Conservation (phyloP, 1,284 basidiomycete genomes). For the Trametes hirsuta region DNA sequence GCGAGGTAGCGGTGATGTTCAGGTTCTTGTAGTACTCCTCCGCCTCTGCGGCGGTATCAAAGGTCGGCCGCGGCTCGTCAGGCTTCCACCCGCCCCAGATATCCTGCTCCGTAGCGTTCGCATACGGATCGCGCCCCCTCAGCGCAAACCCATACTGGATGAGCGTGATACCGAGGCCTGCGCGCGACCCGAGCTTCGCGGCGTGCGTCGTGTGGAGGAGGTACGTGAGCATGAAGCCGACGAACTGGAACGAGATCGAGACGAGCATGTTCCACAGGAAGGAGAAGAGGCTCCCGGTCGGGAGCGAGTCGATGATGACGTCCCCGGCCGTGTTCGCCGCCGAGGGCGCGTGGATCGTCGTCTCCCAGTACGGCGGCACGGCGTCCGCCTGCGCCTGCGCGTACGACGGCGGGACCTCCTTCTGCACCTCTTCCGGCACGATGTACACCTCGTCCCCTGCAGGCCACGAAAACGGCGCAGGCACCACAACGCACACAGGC, state of each 20-base stretch:
- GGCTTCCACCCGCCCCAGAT: conserved; percentile 30
- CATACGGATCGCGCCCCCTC: conserved; percentile 47
- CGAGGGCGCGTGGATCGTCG: conserved; percentile 86
- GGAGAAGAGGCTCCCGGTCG: conserved; percentile 82
- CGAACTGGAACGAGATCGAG: conserved; percentile 96
- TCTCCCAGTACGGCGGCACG: conserved; percentile 98
- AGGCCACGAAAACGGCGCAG: neutral
- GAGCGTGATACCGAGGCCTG: conserved; percentile 93
- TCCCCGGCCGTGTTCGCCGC: conserved; percentile 55
- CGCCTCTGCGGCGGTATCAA: conserved; percentile 51
- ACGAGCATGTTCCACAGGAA: conserved; percentile 95
- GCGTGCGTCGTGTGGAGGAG: conserved; percentile 95
- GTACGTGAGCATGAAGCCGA: conserved; percentile 95
- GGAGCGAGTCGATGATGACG: conserved; percentile 75
- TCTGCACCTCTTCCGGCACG: conserved; percentile 79
- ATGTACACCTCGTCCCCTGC: conserved; percentile 73
- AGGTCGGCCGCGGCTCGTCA: conserved; percentile 38
- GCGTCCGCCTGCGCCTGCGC: conserved; percentile 91
- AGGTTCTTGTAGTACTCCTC: conserved; percentile 46
- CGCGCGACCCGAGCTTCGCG: conserved; percentile 91
- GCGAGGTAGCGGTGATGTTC: conserved; percentile 33
- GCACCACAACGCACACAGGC: neutral
- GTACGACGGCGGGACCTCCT: conserved; percentile 89
- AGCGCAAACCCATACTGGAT: conserved; percentile 95
- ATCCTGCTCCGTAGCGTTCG: conserved; percentile 24